Evolutionary conservation across 78 protist genomes (phyloP).

Genomic region (Bigelowiella natans): DNA sequence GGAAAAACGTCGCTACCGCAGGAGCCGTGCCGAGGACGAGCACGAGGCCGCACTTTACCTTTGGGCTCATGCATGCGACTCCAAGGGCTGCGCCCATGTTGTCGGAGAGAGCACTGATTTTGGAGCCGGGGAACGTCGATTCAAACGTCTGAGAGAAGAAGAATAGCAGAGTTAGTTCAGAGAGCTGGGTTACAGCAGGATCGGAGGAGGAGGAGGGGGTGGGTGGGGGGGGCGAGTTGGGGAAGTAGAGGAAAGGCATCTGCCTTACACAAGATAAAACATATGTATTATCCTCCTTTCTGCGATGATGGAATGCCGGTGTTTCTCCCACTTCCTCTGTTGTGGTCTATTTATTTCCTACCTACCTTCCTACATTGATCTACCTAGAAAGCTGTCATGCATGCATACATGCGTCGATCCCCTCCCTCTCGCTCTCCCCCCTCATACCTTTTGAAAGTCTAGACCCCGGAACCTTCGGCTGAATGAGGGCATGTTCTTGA

Average conservation of each 20-base stretch:
- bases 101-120: conserved; percentile 13
- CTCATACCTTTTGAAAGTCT: conserved; percentile 8
- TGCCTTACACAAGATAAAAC: too few relatives aligned
- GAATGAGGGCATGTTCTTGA: conserved; percentile 24
- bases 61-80: background rate
- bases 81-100: conserved; percentile 15
- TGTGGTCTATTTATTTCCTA: too few relatives aligned
- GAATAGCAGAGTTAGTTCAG: background rate
- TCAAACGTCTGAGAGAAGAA: background rate
- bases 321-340: too few relatives aligned
- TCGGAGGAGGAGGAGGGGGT: background rate
- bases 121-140: background rate
- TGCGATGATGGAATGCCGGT: too few relatives aligned
- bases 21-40: conserved; percentile 20
- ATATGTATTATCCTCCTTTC: too few relatives aligned
- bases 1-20: conserved; percentile 20
- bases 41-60: background rate
- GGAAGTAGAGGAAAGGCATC: too few relatives aligned
- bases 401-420: too few relatives aligned
- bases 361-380: too few relatives aligned
- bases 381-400: too few relatives aligned
- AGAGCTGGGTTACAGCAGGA: background rate
- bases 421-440: too few relatives aligned
- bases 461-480: conserved; percentile 3
- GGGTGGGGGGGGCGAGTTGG: too few relatives aligned